A percentile compares a stretch with the other conserved stretches of the same genome.
phyloP scores from a whole-genome alignment of 441 rosid species.

The Jatropha podagrica region DNA sequence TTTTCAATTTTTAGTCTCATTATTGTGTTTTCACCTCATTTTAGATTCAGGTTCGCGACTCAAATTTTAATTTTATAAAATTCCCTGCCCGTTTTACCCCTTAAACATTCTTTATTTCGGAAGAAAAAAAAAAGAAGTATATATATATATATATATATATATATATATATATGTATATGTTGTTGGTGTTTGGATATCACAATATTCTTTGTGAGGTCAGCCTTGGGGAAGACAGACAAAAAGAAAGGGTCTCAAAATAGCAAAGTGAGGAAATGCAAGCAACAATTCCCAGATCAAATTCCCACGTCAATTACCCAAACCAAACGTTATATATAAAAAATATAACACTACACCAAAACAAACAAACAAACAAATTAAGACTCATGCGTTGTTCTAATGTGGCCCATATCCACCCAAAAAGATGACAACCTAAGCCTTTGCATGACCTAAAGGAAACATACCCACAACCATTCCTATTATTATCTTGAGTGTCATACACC shows the following conservation, averaged over 20 bases:
- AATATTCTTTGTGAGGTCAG: constrained; percentile 26
- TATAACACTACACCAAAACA: background rate
- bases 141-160: no score
- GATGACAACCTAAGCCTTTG: constrained; percentile 21
- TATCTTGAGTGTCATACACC: no score
- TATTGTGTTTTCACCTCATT: no score
- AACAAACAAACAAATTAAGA: constrained; percentile 16
- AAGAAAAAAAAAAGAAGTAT: no score
- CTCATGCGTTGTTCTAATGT: constrained; percentile 20
- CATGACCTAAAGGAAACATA: constrained; percentile 33
- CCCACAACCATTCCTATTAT: background rate
- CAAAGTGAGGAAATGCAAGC: constrained; percentile 20
- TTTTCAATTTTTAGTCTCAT: no score
- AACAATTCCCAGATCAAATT: constrained; percentile 22
- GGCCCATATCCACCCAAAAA: constrained; percentile 4
- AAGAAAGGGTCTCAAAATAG: constrained; percentile 12
- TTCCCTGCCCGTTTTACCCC: no score
- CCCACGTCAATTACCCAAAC: constrained; percentile 21
- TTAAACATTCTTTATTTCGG: no score
- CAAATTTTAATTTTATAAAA: no score
- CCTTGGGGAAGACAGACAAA: constrained; percentile 17
- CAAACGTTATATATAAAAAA: constrained; percentile 28
- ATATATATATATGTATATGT: no score
- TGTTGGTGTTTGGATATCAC: background rate
- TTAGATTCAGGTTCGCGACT: no score